Conservation (phyloP, 768 basidiomycete genomes). For the Rhizopogon sp. region DNA sequence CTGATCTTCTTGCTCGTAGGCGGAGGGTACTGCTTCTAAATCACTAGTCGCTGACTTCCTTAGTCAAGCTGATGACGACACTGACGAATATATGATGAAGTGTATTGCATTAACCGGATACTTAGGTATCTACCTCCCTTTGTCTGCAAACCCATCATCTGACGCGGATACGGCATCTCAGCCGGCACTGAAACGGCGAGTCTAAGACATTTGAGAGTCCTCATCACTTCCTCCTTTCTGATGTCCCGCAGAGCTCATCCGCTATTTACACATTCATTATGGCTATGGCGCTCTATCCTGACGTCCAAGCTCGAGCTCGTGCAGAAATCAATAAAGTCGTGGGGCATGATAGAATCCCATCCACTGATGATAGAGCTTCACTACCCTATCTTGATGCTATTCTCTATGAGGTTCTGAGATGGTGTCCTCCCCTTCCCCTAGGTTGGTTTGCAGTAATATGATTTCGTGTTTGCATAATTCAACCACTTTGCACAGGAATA, state of each 20-base stretch:
- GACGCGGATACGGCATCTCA: background rate
- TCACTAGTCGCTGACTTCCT: background rate
- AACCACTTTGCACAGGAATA: constrained; percentile 7
- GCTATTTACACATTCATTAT: constrained; percentile 21
- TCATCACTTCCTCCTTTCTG: constrained; percentile 22
- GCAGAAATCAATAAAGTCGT: constrained; percentile 21
- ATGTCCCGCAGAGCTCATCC: constrained; percentile 12
- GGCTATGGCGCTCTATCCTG: constrained; percentile 24
- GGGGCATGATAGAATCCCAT: constrained; percentile 15
- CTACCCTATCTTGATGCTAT: constrained; percentile 10
- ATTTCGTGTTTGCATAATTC: background rate
- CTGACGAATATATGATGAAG: background rate
- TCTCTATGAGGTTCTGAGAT: constrained; percentile 5
- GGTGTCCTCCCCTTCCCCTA: constrained; percentile 2
- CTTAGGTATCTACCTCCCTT: background rate
- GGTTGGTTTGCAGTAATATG: background rate
- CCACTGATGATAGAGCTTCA: constrained; percentile 4
- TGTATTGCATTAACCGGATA: background rate
- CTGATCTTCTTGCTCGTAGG: background rate
- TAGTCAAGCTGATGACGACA: background rate
- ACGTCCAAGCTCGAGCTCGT: constrained; percentile 21
- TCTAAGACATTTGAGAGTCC: background rate
- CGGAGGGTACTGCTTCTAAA: background rate
- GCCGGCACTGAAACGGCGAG: background rate
- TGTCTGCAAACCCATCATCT: background rate